A percentile compares a stretch with the other conserved stretches of the same genome.
Evolutionary conservation across 179 eudicot species (phyloP).

Genomic region (Dionaea muscipula): DNA sequence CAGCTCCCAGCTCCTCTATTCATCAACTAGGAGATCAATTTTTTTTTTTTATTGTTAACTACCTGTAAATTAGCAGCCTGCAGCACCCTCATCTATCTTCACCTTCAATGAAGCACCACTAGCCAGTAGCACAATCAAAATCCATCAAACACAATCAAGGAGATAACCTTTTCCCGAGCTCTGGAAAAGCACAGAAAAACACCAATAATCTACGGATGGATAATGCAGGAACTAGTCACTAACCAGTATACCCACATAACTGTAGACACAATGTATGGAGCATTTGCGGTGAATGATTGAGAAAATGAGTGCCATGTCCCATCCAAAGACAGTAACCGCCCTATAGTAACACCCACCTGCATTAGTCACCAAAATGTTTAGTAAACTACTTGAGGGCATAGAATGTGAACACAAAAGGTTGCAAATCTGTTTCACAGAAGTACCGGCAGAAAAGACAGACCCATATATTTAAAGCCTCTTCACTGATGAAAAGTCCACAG

Average conservation of each 20-base stretch:
- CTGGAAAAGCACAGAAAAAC: too few relatives aligned
- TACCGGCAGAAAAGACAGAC: slow-evolving; percentile 60
- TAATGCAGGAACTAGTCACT: slow-evolving; percentile 13
- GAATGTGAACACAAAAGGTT: slow-evolving; percentile 6
- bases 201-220: too few relatives aligned
- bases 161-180: too few relatives aligned
- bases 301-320: slow-evolving; percentile 79
- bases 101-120: too few relatives aligned
- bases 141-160: too few relatives aligned
- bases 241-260: slow-evolving; percentile 90
- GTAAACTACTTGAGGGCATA: slow-evolving; percentile 2
- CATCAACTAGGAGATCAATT: too few relatives aligned
- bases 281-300: slow-evolving; percentile 60
- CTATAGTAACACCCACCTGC: slow-evolving; percentile 70
- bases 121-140: too few relatives aligned
- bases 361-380: slow-evolving; percentile 14
- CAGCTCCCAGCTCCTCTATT: too few relatives aligned
- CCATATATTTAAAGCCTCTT: slow-evolving; percentile 97
- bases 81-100: too few relatives aligned
- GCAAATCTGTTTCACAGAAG: slow-evolving; percentile 33
- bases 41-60: too few relatives aligned
- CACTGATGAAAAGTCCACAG: slow-evolving; percentile 78
- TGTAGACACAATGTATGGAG: slow-evolving; percentile 69
- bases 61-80: too few relatives aligned
- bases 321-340: slow-evolving; percentile 60